Evolutionary conservation across 169 alveolate species (phyloP), one percentile per base, ranked within the genome.

Genomic region (Plasmodium gaboni): DNA sequence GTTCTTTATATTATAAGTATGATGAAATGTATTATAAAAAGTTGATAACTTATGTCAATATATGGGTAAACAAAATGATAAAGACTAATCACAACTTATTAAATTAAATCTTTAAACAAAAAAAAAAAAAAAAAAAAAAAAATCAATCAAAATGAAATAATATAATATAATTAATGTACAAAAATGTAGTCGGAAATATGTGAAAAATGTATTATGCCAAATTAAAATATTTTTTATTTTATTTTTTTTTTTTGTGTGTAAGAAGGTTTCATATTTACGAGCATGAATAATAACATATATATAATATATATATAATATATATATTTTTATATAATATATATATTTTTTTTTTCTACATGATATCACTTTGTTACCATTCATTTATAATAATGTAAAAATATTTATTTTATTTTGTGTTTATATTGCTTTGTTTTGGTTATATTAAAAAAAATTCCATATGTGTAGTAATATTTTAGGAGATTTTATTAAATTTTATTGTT

Each of bases 1-100:
- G 38, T 9, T 78, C 89, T n/a, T 69, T 78, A 24, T 78, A 78
- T 59, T 78, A 78, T 22, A 78, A 78, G 50, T 78, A 78, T 46
- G 89, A 78, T 60, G 89, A 78, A 65, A 59, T 15, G 24, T 78
- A 78, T 57, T 78, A 50, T 32, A 10, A 60, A 57, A 78, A 78
- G 10, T 44, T 78, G 13, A 7, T 53, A 8, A 32, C 51, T 17
- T 78, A 78, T 28, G 89, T 78, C 46, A 59, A 78, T 24, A 38
- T 32, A 8, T 78, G 89, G 89, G 89, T 78, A 7, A 48, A 69
- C 1, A 22, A 26, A 22, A 78, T 78, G 89, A 46, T 65, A 46
- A 55, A 38, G 38, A 57, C 17, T 15, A 78, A 78, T 38, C 80
- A 78, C n/a, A 63, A 28, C 28, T 48, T 71, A 51, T 13, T 46